phyloP scores from a whole-genome alignment of 768 basidiomycete genomes.

The Tephrocybe sp. region DNA sequence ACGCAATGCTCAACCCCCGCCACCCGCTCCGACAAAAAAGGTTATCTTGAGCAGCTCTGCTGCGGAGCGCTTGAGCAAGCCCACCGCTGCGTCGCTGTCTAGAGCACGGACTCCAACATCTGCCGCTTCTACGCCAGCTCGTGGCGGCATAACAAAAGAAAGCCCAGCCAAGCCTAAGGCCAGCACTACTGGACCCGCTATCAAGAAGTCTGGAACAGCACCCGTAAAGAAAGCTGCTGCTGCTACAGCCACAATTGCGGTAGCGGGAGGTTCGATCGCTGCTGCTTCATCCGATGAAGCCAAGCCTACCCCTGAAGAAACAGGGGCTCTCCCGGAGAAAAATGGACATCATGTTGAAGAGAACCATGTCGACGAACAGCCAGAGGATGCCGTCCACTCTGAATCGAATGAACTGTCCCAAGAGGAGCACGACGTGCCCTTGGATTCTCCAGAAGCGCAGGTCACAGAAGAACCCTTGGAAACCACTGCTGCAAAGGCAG shows the following conservation, averaged over 20 bases:
- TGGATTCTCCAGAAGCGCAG: neutral
- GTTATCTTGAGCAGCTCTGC: constrained; percentile 49
- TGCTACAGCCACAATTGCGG: constrained; percentile 11
- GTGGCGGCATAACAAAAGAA: constrained; percentile 25
- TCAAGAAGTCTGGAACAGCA: constrained; percentile 4
- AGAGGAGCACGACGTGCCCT: neutral
- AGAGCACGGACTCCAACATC: constrained; percentile 46
- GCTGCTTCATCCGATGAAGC: constrained; percentile 5
- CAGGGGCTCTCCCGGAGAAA: constrained; percentile 11
- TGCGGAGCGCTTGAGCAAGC: constrained; percentile 73
- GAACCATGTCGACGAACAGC: neutral
- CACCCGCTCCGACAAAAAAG: constrained; percentile 54
- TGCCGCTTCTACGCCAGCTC: constrained; percentile 22
- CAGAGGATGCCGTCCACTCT: neutral
- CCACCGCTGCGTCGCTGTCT: constrained; percentile 76
- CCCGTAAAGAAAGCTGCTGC: constrained; percentile 24
- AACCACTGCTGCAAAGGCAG: neutral
- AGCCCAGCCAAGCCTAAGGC: constrained; percentile 23
- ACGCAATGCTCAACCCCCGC: constrained; percentile 49
- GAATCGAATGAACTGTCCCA: neutral
- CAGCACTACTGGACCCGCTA: neutral
- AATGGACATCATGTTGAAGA: constrained; percentile 1
- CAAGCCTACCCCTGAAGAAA: constrained; percentile 3
- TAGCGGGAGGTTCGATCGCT: neutral
- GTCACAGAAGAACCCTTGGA: constrained; percentile 1